A percentile compares a stretch with the other conserved stretches of the same genome.
phyloP scores from a whole-genome alignment of 441 rosid genomes.

The Rhodomyrtus psidioides region DNA sequence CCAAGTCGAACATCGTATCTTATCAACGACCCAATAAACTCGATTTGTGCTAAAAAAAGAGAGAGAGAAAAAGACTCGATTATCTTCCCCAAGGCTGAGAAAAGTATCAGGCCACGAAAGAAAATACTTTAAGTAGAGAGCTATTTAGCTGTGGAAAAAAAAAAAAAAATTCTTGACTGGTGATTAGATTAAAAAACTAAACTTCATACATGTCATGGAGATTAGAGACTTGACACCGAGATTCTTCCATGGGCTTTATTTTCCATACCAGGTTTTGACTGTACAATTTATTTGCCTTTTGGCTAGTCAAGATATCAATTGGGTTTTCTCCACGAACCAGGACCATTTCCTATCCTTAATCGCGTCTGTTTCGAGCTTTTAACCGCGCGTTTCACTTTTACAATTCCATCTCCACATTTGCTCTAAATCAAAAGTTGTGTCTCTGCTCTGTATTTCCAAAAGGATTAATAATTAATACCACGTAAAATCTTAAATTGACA shows the following conservation, averaged over 20 bases:
- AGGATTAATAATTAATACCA: no score
- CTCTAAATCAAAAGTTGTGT: neutral
- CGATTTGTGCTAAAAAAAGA: neutral
- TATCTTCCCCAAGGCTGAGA: neutral
- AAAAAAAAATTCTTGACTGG: no score
- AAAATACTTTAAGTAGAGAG: neutral
- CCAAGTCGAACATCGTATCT: neutral
- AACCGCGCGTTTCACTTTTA: neutral
- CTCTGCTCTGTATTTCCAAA: neutral
- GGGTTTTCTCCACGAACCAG: no score
- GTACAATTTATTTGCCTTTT: no score
- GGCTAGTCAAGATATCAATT: no score
- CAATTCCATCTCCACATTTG: neutral
- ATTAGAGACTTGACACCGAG: no score
- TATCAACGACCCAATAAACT: neutral
- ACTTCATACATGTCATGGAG: no score
- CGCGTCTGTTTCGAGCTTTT: neutral
- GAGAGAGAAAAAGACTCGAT: neutral
- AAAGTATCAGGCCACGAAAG: neutral
- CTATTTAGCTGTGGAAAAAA: neutral
- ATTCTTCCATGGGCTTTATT: no score
- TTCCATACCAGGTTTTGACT: no score
- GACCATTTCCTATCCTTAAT: neutral
- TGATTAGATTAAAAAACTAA: no score
- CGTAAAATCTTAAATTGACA: no score